phyloP scores from a whole-genome alignment of 352 stramenopile species.

The Pseudoperonospora humuli region DNA sequence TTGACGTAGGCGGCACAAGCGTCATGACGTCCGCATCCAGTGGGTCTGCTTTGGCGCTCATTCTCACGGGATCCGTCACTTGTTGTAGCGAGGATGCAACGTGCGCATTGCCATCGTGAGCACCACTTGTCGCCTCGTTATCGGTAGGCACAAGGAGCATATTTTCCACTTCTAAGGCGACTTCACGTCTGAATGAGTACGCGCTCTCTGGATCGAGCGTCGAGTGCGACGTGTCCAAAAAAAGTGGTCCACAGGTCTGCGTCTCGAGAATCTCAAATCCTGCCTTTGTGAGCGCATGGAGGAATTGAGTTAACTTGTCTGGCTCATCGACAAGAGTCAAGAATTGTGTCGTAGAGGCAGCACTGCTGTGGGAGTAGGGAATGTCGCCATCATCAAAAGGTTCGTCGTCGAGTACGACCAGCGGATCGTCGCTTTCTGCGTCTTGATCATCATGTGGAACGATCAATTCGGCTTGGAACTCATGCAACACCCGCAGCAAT shows the following conservation, averaged over 20 bases:
- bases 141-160: conserved; percentile 27
- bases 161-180: conserved; percentile 46
- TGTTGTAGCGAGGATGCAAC: conserved; percentile 29
- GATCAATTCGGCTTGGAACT: conserved; percentile 27
- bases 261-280: conserved; percentile 42
- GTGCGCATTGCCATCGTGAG: conserved; percentile 15
- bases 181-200: conserved; percentile 44
- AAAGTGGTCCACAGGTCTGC: conserved; percentile 50
- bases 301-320: conserved; percentile 32
- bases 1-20: conserved; percentile 32
- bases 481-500: conserved; percentile 29
- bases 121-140: conserved; percentile 17
- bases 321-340: conserved; percentile 52
- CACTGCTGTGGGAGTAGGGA: conserved; percentile 9
- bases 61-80: conserved; percentile 27
- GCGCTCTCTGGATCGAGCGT: conserved; percentile 50
- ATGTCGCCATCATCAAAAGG: conserved; percentile 26
- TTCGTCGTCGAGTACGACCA: conserved; percentile 28
- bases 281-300: conserved; percentile 24
- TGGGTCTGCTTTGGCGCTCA: conserved; percentile 31
- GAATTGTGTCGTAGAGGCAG: conserved; percentile 24
- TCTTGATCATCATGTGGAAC: conserved; percentile 22
- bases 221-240: conserved; percentile 54
- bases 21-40: conserved; percentile 35
- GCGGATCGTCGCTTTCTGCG: conserved; percentile 15